A percentile compares a stretch with the other conserved stretches of the same genome.
Conservation (phyloP, 805 yeast species). For the Candida vartiovaarae region DNA sequence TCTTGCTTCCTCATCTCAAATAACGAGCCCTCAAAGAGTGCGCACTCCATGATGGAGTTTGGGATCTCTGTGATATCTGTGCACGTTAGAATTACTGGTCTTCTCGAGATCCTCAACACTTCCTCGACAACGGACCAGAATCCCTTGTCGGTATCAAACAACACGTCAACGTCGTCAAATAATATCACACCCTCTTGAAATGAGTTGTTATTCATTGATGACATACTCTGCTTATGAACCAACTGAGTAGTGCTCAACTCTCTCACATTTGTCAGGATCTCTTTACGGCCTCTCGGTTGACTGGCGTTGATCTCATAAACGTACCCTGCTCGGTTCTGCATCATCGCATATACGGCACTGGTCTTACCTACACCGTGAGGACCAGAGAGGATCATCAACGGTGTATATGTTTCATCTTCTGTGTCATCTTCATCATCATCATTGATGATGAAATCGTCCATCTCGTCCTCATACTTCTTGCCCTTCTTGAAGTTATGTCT, state of each 20-base stretch:
- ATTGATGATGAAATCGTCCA: constrained; percentile 29
- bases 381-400: constrained; percentile 63
- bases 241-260: constrained; percentile 83
- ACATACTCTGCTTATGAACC: constrained; percentile 42
- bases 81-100: constrained; percentile 70
- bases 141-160: constrained; percentile 66
- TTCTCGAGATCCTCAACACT: constrained; percentile 49
- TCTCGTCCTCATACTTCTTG: constrained; percentile 19
- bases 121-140: constrained; percentile 74
- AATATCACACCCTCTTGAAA: constrained; percentile 63
- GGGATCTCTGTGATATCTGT: constrained; percentile 44
- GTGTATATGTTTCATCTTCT: constrained; percentile 38
- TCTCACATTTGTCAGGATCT: constrained; percentile 53
- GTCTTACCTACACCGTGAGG: constrained; percentile 75
- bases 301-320: constrained; percentile 78
- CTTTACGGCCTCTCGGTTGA: constrained; percentile 66
- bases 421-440: constrained; percentile 21
- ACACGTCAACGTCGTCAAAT: constrained; percentile 78
- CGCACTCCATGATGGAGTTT: constrained; percentile 35
- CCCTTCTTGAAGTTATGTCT: constrained; percentile 26
- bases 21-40: constrained; percentile 35
- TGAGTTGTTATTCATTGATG: constrained; percentile 8
- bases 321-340: constrained; percentile 55
- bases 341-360: constrained; percentile 59
- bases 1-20: constrained; percentile 24